Evolutionary conservation across 192 early-diverging fungal genomes (phyloP), one percentile per base, ranked within the genome.

Genomic region (Thamnidium elegans): DNA sequence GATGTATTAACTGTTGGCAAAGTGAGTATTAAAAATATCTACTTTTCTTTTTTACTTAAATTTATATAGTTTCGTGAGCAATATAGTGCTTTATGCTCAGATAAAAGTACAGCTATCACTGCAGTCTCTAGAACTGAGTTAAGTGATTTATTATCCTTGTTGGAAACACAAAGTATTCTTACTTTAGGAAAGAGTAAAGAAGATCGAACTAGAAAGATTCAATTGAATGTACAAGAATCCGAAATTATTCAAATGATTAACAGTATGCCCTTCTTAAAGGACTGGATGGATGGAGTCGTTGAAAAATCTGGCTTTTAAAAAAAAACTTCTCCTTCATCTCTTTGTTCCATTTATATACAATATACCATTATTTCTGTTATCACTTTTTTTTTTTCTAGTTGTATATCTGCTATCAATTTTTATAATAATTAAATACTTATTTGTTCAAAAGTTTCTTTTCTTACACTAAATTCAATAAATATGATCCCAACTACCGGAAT

Each of bases 51-150:
- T 21, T 30, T 21, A 21, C 31, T 47, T 26, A 52, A 23, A 23
- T 23, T 23, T 7, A 45, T 47, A 15, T 66, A 83, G 75, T 65
- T 87, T n/a, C 72, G 84, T 56, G 84, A 87, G 9, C 79, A 86
- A 61, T 95, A 92, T 56, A 68, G 74, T 4, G 23, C 55, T 2
- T 68, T 86, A 4, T 89, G 90, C 58, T 52, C 64, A 13, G 72
- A 71, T 9, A 78, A 78, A 8, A 69, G 76, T 36, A 78, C 30
- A 26, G 10, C 80, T 63, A 66, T 90, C 21, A 81, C 86, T 19
- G 79, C 88, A 0, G 88, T 93, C n/a, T 84, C 86, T 19, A 76
- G 81, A 50, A 80, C 89, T 19, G 93, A 95, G 70, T 84, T 91
- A 46, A 74, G 82, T 50, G 91, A 92, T 50, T 65, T 95, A 47